Conservation (phyloP, 805 yeast genomes). For the Candida silvatica region DNA sequence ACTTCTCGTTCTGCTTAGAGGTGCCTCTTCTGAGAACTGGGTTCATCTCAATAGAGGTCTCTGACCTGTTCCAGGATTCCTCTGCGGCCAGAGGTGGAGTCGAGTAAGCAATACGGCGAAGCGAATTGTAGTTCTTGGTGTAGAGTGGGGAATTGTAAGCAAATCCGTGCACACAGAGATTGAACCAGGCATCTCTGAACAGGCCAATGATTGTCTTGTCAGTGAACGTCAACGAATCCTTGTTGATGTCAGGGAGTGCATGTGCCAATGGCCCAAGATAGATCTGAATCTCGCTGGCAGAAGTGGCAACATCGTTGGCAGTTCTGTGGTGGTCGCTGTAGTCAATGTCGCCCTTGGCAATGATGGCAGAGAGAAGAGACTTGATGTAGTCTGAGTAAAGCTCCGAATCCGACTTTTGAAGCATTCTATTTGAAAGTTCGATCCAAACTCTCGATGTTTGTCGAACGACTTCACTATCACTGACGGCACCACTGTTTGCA, state of each 20-base stretch:
- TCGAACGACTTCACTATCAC: constrained; percentile 19
- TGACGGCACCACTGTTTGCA: constrained; percentile 35
- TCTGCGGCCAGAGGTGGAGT: constrained; percentile 87
- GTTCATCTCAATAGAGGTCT: constrained; percentile 86
- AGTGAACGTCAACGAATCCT: constrained; percentile 31
- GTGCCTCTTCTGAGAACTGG: constrained; percentile 86
- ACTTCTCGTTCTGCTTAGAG: constrained; percentile 68
- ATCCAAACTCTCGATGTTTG: constrained; percentile 36
- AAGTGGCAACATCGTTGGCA: constrained; percentile 59
- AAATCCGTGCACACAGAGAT: constrained; percentile 86
- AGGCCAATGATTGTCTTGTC: constrained; percentile 46
- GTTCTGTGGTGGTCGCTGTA: constrained; percentile 69
- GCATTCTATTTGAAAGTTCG: constrained; percentile 29
- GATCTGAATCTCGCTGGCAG: constrained; percentile 58
- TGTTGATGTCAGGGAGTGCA: constrained; percentile 52
- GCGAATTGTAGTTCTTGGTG: constrained; percentile 33
- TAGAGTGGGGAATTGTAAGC: constrained; percentile 50
- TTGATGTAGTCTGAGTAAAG: constrained; percentile 49
- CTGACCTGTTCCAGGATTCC: constrained; percentile 71
- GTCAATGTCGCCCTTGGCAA: constrained; percentile 74
- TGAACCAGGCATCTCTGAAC: constrained; percentile 91
- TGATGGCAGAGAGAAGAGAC: constrained; percentile 58
- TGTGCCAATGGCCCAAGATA: constrained; percentile 69
- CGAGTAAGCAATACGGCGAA: constrained; percentile 70
- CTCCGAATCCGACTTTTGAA: constrained; percentile 29